Evolutionary conservation across 768 basidiomycete genomes (phyloP), one percentile per base, ranked within the genome.

Genomic region (Mycena albidolilacea): DNA sequence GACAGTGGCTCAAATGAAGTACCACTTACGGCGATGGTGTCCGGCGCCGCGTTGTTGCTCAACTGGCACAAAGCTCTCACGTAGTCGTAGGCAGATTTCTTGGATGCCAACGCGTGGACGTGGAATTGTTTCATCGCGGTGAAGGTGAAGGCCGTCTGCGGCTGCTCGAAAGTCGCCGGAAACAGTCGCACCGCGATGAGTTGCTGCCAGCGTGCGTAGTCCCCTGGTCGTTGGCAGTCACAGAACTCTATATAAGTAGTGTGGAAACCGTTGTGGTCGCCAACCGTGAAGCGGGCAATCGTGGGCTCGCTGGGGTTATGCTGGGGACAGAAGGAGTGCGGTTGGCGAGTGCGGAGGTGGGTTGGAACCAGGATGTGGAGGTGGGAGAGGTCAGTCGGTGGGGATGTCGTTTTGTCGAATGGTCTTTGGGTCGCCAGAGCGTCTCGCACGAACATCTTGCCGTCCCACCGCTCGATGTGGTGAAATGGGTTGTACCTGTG

Each of bases 61-160:
- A 76, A 64, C 44, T 73, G 37, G 14, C 65, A 70, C 1, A 83
- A 59, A 14, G 77, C 68, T 41, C 68, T 58, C 48, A 77, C 57
- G 57, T 80, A 86, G 61, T 85, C 81, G 46, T 81, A 82, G 0
- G 72, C 70, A 0, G 79, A 78, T 9, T 78, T 72, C 69, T 85
- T 85, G 3, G 79, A 83, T 21, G 81, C 64, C 0, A 83, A 67
- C 0, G 73, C 79, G 39, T 81, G 78, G 2, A 79, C 12, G 23
- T 85, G 82, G 48, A 83, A 85, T 15, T 73, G 50, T 1, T 81
- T 55, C 57, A 81, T 74, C 0, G 77, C 54, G 7, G 10, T 46
- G 23, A 66, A 73, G 5, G 76, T 75, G 65, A 78, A 75, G 1
- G 23, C 77, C 0, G 77, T 77, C 12, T 63, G 43, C 9, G 79